Conservation (phyloP, 2,329 filamentous ascomycete genomes). For the Thielaviopsis musarum region DNA sequence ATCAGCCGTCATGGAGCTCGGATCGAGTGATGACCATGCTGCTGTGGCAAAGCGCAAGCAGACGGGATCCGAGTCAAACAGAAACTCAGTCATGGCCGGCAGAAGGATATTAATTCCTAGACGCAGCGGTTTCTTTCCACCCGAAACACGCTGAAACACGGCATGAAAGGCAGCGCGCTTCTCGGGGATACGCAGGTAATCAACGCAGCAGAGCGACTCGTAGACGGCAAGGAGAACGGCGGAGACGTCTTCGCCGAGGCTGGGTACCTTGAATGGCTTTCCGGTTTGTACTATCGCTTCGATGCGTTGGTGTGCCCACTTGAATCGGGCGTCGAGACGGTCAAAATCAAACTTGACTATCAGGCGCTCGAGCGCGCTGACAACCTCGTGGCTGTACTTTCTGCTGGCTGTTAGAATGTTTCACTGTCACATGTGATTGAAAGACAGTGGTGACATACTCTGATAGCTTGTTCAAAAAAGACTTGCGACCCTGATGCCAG, state of each 20-base stretch:
- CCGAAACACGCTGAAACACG: conserved; percentile 65
- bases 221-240: conserved; percentile 66
- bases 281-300: conserved; percentile 2
- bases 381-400: conserved; percentile 32
- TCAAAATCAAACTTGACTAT: conserved; percentile 43
- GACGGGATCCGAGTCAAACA: conserved; percentile 55
- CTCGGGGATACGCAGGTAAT: conserved; percentile 46
- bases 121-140: conserved; percentile 57
- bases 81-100: conserved; percentile 69
- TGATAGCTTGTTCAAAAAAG: conserved; percentile 43
- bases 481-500: conserved; percentile 54
- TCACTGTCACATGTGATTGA: not conserved
- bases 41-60: conserved; percentile 51
- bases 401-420: conserved; percentile 15
- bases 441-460: conserved; percentile 28
- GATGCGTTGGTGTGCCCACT: conserved; percentile 25
- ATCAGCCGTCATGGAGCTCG: conserved; percentile 42
- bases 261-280: conserved; percentile 26
- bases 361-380: conserved; percentile 35
- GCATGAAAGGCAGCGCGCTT: conserved; percentile 51
- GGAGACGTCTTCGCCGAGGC: conserved; percentile 30
- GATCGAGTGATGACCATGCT: conserved; percentile 50
- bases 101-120: conserved; percentile 55
- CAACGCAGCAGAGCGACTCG: conserved; percentile 71
- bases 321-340: conserved; percentile 42